These are phyloP conservation scores for Mortierella sp. DNA, from an alignment of 371 early-diverging fungal species.

Conservation along the genomic window DNA sequence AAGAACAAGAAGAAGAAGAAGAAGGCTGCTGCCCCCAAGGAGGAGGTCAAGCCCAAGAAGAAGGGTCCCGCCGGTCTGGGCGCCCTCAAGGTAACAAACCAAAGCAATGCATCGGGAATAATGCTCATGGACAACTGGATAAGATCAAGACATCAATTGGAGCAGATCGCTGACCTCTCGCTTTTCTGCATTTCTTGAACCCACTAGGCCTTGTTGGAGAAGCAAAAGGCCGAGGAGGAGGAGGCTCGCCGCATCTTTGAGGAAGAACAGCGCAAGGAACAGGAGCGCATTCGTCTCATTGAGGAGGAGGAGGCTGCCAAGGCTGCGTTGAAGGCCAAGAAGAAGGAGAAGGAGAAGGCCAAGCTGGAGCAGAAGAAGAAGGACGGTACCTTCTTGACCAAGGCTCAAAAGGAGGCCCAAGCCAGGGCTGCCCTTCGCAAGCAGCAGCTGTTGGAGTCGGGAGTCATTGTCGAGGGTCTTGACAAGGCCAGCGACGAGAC, in stretches of 20 bases:
- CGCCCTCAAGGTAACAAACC: conserved; percentile 73
- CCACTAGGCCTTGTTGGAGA: conserved; percentile 48
- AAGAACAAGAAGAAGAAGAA: conserved; percentile 67
- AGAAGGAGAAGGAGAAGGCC: conserved; percentile 82
- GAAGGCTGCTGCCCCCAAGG: conserved; percentile 46
- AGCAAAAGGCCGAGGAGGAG: conserved; percentile 67
- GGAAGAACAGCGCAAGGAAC: conserved; percentile 67
- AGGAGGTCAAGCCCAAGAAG: conserved; percentile 64
- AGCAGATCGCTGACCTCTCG: not conserved
- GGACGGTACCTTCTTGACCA: conserved; percentile 93
- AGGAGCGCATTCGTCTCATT: conserved; percentile 65
- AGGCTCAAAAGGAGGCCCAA: conserved; percentile 93
- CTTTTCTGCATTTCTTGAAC: not conserved
- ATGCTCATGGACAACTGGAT: not conserved
- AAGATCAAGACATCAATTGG: not conserved
- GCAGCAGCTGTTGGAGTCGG: conserved; percentile 85
- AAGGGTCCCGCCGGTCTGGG: conserved; percentile 77
- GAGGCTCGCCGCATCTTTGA: conserved; percentile 67
- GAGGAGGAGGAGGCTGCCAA: conserved; percentile 66
- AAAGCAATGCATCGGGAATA: too few relatives aligned
- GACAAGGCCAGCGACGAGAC: conserved; percentile 53
- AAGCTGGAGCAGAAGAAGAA: conserved; percentile 92
- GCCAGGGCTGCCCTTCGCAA: conserved; percentile 79
- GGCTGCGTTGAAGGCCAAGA: conserved; percentile 74
- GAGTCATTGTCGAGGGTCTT: conserved; percentile 87